A percentile compares a stretch with the other conserved stretches of the same genome.
phyloP scores from a whole-genome alignment of 371 early-diverging fungal genomes.

The Dinochytrium kinnereticum region DNA sequence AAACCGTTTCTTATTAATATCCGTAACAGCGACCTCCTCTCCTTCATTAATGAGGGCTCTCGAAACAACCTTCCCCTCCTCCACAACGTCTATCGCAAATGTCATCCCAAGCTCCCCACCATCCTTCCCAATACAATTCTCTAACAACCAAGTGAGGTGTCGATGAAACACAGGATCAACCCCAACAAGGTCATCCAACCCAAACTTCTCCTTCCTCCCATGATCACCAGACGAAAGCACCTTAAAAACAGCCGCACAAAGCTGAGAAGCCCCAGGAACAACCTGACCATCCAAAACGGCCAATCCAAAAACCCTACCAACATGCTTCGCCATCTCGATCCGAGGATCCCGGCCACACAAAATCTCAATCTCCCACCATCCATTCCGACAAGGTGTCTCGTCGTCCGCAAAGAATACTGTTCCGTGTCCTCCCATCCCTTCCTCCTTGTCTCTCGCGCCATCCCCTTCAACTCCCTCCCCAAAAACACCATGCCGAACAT shows the following conservation, averaged over 20 bases:
- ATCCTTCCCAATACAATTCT: not conserved
- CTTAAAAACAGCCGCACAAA: constrained; percentile 13
- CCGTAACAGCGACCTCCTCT: constrained; percentile 15
- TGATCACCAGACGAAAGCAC: not conserved
- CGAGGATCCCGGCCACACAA: not conserved
- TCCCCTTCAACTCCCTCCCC: not conserved
- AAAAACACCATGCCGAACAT: constrained; percentile 23
- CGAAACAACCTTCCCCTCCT: constrained; percentile 9
- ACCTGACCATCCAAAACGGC: constrained; percentile 21
- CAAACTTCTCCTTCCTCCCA: not conserved
- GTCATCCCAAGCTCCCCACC: constrained; percentile 10
- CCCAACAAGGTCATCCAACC: constrained; percentile 16
- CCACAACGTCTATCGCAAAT: not conserved
- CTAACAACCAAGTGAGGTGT: constrained; percentile 27
- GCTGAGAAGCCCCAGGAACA: constrained; percentile 13
- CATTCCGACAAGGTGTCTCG: too few relatives aligned
- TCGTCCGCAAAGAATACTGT: too few relatives aligned
- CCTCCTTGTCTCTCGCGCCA: not conserved
- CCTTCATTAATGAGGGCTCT: constrained; percentile 1
- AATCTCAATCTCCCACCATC: not conserved
- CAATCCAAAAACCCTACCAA: constrained; percentile 18
- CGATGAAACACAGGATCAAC: constrained; percentile 22
- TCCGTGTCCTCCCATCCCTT: not conserved
- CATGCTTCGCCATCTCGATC: constrained; percentile 5
- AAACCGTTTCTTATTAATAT: constrained; percentile 21